Evolutionary conservation across 257 asterid genomes (phyloP), one percentile per base, ranked within the genome.

Genomic region (Osmanthus fragrans): DNA sequence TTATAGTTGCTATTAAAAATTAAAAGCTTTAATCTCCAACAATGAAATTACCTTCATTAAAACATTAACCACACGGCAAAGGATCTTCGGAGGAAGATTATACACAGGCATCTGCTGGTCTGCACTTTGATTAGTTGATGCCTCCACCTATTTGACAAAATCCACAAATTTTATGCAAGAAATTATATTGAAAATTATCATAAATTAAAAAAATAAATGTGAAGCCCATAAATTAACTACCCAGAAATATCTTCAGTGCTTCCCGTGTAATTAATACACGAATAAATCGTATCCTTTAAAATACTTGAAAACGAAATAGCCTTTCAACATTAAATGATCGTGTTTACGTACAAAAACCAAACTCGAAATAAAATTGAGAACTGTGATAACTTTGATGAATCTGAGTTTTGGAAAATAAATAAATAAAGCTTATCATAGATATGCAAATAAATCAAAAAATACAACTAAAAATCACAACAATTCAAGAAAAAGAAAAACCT

Each of bases 21-120:
- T 47, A 47, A 47, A 42, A 42, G 0, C 56, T 47, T 47, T 0
- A 60, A 33, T 3, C 7, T 36, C n/a, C 19, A 68, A 18, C 11
- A 10, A 49, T 12, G 10, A 47, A 72, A 77, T 47, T 82, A 95
- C 99, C 99, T 88, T 93, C 83, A 95, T 84, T 36, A 79, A 81
- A 77, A 93, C 98, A 87, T 92, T 88, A 64, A 82, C 85, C 74
- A 95, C 99, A 19, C 94, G 91, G 79, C 99, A 95, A 8, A 95
- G 92, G 80, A 95, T 95, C 88, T 95, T 95, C 65, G 97, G 76
- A 32, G 97, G 94, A 63, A 95, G 96, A 88, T 93, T 80, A 85
- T 95, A 95, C 80, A 90, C 69, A 4, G 98, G 98, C 96, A 95
- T 91, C 88, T 92, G 94, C 87, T 93, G 93, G 77, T 93, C 98